Percentiles rank a stretch among this genome's conserved stretches.
These are phyloP conservation scores for Taiozyma sp. DNA, from an alignment of 1,139 yeast genomes.

Conservation along the genomic window DNA sequence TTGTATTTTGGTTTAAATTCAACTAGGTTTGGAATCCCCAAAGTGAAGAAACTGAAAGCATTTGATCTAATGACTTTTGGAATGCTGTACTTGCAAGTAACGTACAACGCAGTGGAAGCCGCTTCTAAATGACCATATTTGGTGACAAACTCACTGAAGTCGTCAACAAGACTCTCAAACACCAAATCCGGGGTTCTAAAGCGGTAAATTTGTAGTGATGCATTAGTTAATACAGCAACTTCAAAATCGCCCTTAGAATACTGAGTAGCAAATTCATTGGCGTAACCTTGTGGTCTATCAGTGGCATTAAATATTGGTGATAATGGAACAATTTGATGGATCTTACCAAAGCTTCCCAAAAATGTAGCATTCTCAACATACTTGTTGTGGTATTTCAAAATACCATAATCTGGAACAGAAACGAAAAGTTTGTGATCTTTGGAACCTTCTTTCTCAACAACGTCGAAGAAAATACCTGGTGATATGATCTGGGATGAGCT, in stretches of 20 bases:
- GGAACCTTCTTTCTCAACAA: constrained; percentile 29
- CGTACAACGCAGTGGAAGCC: constrained; percentile 78
- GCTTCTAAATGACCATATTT: constrained; percentile 69
- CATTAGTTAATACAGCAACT: constrained; percentile 76
- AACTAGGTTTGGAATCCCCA: constrained; percentile 32
- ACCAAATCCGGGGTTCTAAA: constrained; percentile 77
- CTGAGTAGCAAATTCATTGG: constrained; percentile 82
- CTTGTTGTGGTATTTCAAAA: constrained; percentile 62
- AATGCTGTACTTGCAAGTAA: constrained; percentile 69
- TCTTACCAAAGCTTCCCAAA: constrained; percentile 54
- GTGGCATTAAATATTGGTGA: constrained; percentile 71
- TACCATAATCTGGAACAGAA: constrained; percentile 79
- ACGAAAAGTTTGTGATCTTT: constrained; percentile 48
- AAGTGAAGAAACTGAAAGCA: constrained; percentile 32
- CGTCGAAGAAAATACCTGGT: constrained; percentile 75
- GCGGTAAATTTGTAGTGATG: constrained; percentile 71
- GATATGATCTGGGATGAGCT: constrained; percentile 51
- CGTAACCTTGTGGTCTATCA: constrained; percentile 68
- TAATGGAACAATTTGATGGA: constrained; percentile 68
- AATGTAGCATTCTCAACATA: constrained; percentile 82
- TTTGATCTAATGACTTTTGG: constrained; percentile 41
- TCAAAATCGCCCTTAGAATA: constrained; percentile 58
- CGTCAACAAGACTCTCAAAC: constrained; percentile 62
- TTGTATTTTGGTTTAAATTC: constrained; percentile 31
- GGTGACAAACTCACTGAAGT: constrained; percentile 43